Conservation (phyloP, 1,139 yeast species). For the Candida mesenterica region DNA sequence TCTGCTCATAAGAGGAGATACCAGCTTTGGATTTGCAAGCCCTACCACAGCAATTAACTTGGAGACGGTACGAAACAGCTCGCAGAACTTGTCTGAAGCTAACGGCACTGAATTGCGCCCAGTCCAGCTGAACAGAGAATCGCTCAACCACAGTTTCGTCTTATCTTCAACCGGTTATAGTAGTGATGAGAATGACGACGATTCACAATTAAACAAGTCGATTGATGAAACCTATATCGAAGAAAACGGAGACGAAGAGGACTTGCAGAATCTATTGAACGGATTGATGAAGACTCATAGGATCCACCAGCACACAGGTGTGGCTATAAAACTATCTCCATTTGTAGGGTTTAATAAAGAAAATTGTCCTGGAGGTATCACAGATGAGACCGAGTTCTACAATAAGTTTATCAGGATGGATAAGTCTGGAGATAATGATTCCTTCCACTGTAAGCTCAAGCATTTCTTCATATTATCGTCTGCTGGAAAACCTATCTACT, state of each 20-base stretch:
- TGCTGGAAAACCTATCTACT: conserved; percentile 92
- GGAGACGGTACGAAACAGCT: conserved; percentile 15
- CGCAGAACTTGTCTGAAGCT: conserved; percentile 3
- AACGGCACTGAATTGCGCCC: conserved; percentile 3
- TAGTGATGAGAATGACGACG: conserved; percentile 7
- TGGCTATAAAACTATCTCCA: conserved; percentile 2
- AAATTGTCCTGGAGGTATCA: not conserved
- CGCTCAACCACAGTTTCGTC: conserved; percentile 1
- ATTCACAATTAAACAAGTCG: conserved; percentile 4
- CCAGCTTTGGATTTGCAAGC: conserved; percentile 2
- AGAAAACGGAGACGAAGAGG: conserved; percentile 28
- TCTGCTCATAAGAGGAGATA: not conserved
- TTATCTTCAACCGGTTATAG: conserved; percentile 6
- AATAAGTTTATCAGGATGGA: conserved; percentile 15
- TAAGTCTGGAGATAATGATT: conserved; percentile 21
- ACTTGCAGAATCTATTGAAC: conserved; percentile 25
- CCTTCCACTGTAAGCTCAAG: conserved; percentile 49
- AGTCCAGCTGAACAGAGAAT: conserved; percentile 8
- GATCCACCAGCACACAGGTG: not conserved
- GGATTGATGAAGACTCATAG: conserved; percentile 21
- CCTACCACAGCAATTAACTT: conserved; percentile 23
- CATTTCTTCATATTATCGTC: conserved; percentile 82
- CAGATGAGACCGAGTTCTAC: conserved; percentile 15
- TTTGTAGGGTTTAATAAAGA: conserved; percentile 3
- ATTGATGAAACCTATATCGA: conserved; percentile 12